Evolutionary conservation across 768 basidiomycete species (phyloP), one percentile per base, ranked within the genome.

Genomic region (Tylopilus subfusipes): DNA sequence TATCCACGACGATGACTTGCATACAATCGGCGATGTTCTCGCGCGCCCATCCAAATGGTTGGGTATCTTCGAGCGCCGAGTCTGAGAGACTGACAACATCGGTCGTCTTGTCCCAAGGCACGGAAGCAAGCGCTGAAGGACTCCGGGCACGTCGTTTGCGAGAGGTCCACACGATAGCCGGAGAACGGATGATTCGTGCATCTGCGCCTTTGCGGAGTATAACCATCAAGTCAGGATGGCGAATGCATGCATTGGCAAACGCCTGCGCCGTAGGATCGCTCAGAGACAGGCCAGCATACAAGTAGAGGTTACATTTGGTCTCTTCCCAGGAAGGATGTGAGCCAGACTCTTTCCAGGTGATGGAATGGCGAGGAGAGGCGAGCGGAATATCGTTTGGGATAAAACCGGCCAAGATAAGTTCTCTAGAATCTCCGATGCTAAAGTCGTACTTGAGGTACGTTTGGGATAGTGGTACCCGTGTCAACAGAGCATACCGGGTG

Each of bases 391-490:
- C 51, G 42, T 60, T 60, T 2, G 64, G 54, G 33, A 73, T 60
- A 40, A 73, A 72, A 45, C 69, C 72, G 31, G 67, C 68, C 50
- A 73, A 45, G 5, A 64, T 49, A n/a, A 72, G 53, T 42, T 65
- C 62, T 52, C 52, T 68, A 10, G 65, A 60, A 25, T 63, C 62
- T 16, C 61, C 61, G 53, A 66, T 46, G 10, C 56, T 52, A 45
- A 62, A 58, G 19, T 60, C 49, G 47, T 70, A 69, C 47, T 63
- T 63, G 53, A 58, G 45, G 40, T 27, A 47, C 13, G 57, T 50
- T 54, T 69, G 70, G 6, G 50, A 45, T 27, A 63, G 44, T 2
- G 52, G 30, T 4, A 36, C 47, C 31, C 42, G 34, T 13, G 67
- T 57, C 42, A 68, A 54, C 12, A 71, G 52, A 25, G 57, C 61